A percentile compares a stretch with the other conserved stretches of the same genome.
Evolutionary conservation across 306 rosid genomes (phyloP).

Genomic region (Begonia loranthoides): DNA sequence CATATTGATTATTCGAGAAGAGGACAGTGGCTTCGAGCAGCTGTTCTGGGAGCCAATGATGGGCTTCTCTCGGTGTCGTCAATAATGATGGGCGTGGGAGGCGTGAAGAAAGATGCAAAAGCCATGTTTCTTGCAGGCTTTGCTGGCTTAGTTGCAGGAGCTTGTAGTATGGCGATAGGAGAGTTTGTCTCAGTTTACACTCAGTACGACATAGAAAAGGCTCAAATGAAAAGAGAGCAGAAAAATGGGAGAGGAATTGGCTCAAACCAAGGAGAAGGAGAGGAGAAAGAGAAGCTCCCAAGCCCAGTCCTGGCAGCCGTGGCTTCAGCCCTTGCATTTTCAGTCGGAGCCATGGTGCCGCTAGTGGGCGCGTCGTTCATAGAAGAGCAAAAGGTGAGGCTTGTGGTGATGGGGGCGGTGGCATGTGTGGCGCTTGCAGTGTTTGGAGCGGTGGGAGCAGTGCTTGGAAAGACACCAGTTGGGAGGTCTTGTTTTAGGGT

Average conservation of each 20-base stretch:
- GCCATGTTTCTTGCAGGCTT: conserved; percentile 79
- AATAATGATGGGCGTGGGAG: conserved; percentile 90
- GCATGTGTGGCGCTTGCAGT: conserved; percentile 48
- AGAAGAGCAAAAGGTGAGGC: conserved; percentile 44
- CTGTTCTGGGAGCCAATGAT: conserved; percentile 87
- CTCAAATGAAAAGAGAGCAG: conserved; percentile 46
- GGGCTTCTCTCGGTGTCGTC: conserved; percentile 88
- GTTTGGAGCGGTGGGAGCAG: conserved; percentile 74
- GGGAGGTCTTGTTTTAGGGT: conserved; percentile 46
- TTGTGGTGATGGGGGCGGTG: conserved; percentile 45
- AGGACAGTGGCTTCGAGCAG: conserved; percentile 89
- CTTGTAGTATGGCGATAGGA: conserved; percentile 95
- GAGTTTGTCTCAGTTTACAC: conserved; percentile 92
- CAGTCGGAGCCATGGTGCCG: conserved; percentile 78
- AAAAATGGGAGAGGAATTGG: neutral
- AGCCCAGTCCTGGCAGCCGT: conserved; percentile 81
- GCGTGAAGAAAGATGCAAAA: conserved; percentile 63
- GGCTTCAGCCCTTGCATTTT: conserved; percentile 76
- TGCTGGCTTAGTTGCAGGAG: conserved; percentile 82
- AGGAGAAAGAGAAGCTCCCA: conserved; percentile 42
- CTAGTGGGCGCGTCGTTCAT: conserved; percentile 69
- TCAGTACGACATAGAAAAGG: conserved; percentile 61
- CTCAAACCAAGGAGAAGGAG: neutral
- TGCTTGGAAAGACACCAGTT: conserved; percentile 51
- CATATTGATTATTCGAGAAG: conserved; percentile 64